Base-by-base conservation (phyloP, 2,329 filamentous ascomycete genomes). In the Fusarium newnesense region DNA sequence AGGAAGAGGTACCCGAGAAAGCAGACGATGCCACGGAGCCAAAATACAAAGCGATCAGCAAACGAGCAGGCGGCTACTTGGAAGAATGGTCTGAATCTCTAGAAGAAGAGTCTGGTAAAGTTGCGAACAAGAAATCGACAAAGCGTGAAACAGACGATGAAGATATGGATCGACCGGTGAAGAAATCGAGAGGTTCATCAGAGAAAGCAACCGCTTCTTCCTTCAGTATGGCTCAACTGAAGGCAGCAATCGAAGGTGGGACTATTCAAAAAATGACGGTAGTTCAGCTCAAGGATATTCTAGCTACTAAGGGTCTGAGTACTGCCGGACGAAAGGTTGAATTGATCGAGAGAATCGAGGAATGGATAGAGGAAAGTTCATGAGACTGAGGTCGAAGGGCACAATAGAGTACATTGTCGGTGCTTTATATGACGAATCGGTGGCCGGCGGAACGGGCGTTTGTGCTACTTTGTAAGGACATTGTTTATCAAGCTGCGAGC, bases 11-110 rank as follows among this genome's bases (percentile, higher is more conserved):
- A 3, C 95, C 95, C 0, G 92, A 93, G 26, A 88, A 92, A 56
- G 83, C 83, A 4, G 86, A 89, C 19, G 96, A 99, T 79, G 91
- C 93, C 73, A 98, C 96, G 0, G 80, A 94, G 19, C 96, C 96
- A 4, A 94, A 93, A 76, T 95, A 92, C 82, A 92, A 89, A 75
- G 94, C 97, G 74, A 98, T 99, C 62, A 90, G 95, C 80, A 98
- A 97, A 84, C 91, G 96, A 36, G 92, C 93, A 4, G 95, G 95
- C 0, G 89, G 90, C 5, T 94, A 94, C 78, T 88, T 97, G 15
- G 85, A 92, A 50, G 91, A 94, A 39, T 97, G 95, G 91, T 91
- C 93, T 8, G 85, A 89, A 40, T 86, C 88, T 16, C 86, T 98
- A 10, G 89, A 93, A 36, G 83, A 87, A 13, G 89, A 91, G 64